Conservation (phyloP, 371 early-diverging fungal genomes). For the Amoeboaphelidium occidentale region DNA sequence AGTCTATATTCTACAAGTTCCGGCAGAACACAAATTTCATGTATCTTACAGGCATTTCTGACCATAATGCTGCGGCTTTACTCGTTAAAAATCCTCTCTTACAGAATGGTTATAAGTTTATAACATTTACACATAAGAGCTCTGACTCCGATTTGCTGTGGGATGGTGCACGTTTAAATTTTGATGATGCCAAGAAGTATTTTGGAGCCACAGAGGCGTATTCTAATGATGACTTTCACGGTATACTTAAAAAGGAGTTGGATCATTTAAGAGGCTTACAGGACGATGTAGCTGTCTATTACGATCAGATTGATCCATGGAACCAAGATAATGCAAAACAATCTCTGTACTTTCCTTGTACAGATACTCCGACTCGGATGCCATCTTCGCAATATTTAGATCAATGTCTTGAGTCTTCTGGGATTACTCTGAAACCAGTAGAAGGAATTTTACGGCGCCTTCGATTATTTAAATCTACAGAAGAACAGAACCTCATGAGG, state of each 20-base stretch:
- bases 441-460: neutral
- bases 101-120: neutral
- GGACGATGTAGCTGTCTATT: too few relatives aligned
- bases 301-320: too few relatives aligned
- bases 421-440: neutral
- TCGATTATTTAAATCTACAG: neutral
- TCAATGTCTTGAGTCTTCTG: neutral
- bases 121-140: neutral
- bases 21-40: neutral
- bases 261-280: neutral
- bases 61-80: neutral
- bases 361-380: neutral
- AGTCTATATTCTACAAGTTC: neutral
- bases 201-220: neutral
- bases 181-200: neutral
- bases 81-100: neutral
- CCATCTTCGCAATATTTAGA: neutral
- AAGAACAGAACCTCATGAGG: neutral
- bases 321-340: too few relatives aligned
- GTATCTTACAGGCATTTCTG: neutral
- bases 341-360: neutral
- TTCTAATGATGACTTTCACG: neutral
- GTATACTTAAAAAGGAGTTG: neutral
- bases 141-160: neutral
- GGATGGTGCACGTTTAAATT: neutral